Evolutionary conservation across 1,284 basidiomycete species (phyloP), one percentile per base, ranked within the genome.

Genomic region (Ustilago tritici): DNA sequence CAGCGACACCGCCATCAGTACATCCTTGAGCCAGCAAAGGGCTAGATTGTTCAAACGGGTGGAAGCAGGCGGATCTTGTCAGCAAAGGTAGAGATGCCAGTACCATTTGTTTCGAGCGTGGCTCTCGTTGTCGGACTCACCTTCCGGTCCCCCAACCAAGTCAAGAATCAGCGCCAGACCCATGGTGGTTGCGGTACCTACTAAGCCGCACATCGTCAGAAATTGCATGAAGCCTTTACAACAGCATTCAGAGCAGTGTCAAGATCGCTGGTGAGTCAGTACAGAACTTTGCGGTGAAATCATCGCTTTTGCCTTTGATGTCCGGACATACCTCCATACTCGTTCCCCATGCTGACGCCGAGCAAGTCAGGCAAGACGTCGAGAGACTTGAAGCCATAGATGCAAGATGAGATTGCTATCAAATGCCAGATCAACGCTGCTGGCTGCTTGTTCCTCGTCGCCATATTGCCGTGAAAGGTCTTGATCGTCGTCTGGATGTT

Each of bases 191-290:
- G 59, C 49, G n/a, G 71, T 74, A 6, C 47, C 59, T 3, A 53
- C 32, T 32, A 78, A 40, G 1, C 76, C 76, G 35, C 68, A 71
- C 55, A 78, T 71, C 14, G 76, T 78, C 35, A 78, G 41, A 50
- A 70, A 78, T 36, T 77, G 75, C 50, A 65, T 40, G 34, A 59
- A 59, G 9, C 74, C 73, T 74, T 34, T 28, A 17, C 11, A 23
- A 36, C 23, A 34, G 31, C 5, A 34, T 6, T 10, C 31, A 8
- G 28, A 41, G 43, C 35, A 50, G n/a, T 19, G 32, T 47, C 28
- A 23, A 5, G 3, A 41, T 11, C 41, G n/a, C 23, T 28, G 23
- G 23, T 28, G 23, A 28, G 23, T 28, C 23, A 28, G 23, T 3
- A 28, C 23, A 28, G 23, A 28, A 28, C 23, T 28, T 28, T 0